Evolutionary conservation across 805 yeast genomes (phyloP).

Genomic region (Pichia kluyveri): DNA sequence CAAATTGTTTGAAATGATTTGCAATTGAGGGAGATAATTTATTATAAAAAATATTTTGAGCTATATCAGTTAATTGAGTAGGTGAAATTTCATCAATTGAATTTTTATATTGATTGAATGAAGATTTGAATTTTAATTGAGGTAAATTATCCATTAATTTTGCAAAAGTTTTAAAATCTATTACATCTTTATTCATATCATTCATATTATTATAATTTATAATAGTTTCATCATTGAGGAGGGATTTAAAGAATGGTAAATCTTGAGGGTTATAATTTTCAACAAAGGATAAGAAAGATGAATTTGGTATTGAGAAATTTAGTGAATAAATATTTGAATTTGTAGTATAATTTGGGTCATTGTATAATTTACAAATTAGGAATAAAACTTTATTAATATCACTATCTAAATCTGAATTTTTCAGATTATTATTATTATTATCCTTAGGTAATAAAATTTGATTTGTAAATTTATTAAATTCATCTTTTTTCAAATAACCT

Average conservation of each 20-base stretch:
- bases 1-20: slow-evolving; percentile 44
- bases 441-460: slow-evolving; percentile 26
- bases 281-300: slow-evolving; percentile 2
- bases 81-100: slow-evolving; percentile 12
- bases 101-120: slow-evolving; percentile 11
- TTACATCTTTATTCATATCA: not conserved
- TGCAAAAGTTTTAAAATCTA: slow-evolving; percentile 14
- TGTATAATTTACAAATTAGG: slow-evolving; percentile 44
- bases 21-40: slow-evolving; percentile 40
- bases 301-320: slow-evolving; percentile 1
- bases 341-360: slow-evolving; percentile 8
- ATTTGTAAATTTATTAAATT: slow-evolving; percentile 67
- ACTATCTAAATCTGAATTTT: slow-evolving; percentile 31
- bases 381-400: slow-evolving; percentile 41
- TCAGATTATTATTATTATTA: slow-evolving; percentile 14
- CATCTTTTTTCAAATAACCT: slow-evolving; percentile 47
- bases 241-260: slow-evolving; percentile 10
- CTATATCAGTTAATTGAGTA: slow-evolving; percentile 13
- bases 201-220: not conserved
- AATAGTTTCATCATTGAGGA: slow-evolving; percentile 2
- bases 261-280: slow-evolving; percentile 6
- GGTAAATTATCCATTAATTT: slow-evolving; percentile 20
- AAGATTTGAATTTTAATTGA: slow-evolving; percentile 18
- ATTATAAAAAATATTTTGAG: slow-evolving; percentile 20
- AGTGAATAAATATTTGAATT: not conserved